phyloP scores from a whole-genome alignment of 2,329 filamentous ascomycete genomes.

The Fonsecaea erecta region DNA sequence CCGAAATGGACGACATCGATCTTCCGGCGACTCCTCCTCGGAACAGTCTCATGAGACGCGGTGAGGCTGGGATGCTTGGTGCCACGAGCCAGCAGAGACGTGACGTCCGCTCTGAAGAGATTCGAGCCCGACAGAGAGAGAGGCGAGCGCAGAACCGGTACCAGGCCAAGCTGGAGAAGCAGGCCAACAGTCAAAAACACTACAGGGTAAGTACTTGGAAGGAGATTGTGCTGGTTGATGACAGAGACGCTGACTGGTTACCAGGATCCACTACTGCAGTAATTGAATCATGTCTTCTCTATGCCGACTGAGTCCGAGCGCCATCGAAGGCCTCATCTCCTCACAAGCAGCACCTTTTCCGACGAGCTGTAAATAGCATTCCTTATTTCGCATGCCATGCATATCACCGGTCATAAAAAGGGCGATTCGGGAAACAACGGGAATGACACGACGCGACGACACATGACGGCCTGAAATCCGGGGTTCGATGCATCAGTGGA shows the following conservation, averaged over 20 bases:
- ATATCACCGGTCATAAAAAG: constrained; percentile 6
- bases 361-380: constrained; percentile 3
- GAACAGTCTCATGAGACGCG: constrained; percentile 62
- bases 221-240: neutral
- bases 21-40: constrained; percentile 30
- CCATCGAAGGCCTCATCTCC: neutral
- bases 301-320: neutral
- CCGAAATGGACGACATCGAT: constrained; percentile 49
- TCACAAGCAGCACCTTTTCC: constrained; percentile 6
- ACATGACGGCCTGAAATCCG: neutral
- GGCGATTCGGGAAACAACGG: neutral
- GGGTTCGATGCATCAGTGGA: neutral
- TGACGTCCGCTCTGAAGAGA: constrained; percentile 68
- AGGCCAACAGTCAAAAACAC: constrained; percentile 77
- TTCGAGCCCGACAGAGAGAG: constrained; percentile 69
- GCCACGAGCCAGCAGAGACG: constrained; percentile 76
- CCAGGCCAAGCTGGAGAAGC: constrained; percentile 72
- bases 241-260: constrained; percentile 20
- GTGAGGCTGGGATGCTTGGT: constrained; percentile 78
- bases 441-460: constrained; percentile 3
- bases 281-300: constrained; percentile 8
- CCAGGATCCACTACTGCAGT: constrained; percentile 36
- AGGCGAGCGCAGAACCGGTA: constrained; percentile 66
- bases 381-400: constrained; percentile 15
- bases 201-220: constrained; percentile 61